Percentiles rank a stretch among this genome's conserved stretches.
Evolutionary conservation across 345 rosid species (phyloP).

Genomic region (Ailanthus altissimus): DNA sequence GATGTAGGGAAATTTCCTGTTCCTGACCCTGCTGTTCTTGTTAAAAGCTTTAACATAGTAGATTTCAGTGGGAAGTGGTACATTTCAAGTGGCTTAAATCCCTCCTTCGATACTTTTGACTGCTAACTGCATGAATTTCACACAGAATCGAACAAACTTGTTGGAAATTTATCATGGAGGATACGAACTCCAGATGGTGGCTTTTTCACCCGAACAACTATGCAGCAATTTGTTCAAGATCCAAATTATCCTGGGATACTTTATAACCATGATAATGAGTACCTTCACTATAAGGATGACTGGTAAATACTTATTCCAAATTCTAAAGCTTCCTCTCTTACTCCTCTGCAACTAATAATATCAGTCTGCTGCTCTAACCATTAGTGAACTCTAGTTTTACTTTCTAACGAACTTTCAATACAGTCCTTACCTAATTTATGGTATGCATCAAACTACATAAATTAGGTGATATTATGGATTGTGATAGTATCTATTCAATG

Average conservation of each 20-base stretch:
- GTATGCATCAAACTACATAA: neutral
- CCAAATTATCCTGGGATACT: slow-evolving; percentile 71
- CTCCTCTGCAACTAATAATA: neutral
- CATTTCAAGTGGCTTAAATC: slow-evolving; percentile 89
- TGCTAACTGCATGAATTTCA: slow-evolving; percentile 92
- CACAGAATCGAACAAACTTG: slow-evolving; percentile 63
- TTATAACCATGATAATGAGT: slow-evolving; percentile 89
- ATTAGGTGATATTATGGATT: neutral
- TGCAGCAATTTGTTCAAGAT: slow-evolving; percentile 75
- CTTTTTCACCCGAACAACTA: slow-evolving; percentile 71
- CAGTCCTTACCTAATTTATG: neutral
- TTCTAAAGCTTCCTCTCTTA: neutral
- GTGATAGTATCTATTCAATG: neutral
- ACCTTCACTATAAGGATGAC: slow-evolving; percentile 94
- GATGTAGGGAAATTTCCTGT: slow-evolving; percentile 85
- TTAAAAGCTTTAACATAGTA: slow-evolving; percentile 62
- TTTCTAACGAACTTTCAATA: neutral
- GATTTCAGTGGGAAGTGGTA: slow-evolving; percentile 90
- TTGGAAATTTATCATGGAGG: slow-evolving; percentile 86
- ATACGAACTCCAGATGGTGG: slow-evolving; percentile 71
- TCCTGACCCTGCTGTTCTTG: slow-evolving; percentile 78
- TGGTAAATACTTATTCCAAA: slow-evolving; percentile 47
- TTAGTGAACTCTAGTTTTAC: neutral
- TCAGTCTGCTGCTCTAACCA: neutral
- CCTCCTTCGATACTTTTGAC: slow-evolving; percentile 78